Conservation (phyloP, 768 basidiomycete genomes). For the Mycena vitilis region DNA sequence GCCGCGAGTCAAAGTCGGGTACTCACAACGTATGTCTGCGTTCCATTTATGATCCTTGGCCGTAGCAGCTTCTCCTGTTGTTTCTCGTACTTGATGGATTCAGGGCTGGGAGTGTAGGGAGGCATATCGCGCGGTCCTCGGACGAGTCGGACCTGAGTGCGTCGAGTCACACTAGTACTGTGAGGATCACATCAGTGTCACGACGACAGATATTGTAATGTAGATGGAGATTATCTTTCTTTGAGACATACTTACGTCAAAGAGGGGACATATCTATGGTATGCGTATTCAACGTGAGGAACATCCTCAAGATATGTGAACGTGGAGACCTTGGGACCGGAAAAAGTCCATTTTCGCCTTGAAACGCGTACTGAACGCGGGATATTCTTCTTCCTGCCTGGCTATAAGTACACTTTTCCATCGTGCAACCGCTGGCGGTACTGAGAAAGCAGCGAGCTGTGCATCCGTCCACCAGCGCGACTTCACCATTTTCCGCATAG, state of each 20-base stretch:
- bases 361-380: background rate
- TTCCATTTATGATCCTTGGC: slow-evolving; percentile 23
- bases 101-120: slow-evolving; percentile 2
- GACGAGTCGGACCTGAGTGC: background rate
- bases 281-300: no score
- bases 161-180: slow-evolving; percentile 13
- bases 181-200: background rate
- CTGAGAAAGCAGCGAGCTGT: background rate
- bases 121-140: slow-evolving; percentile 16
- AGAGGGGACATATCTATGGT: no score
- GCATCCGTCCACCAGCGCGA: slow-evolving; percentile 30
- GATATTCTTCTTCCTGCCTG: background rate
- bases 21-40: slow-evolving; percentile 22
- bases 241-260: no score
- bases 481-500: slow-evolving; percentile 9
- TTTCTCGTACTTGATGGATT: slow-evolving; percentile 11
- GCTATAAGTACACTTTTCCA: background rate
- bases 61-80: slow-evolving; percentile 25
- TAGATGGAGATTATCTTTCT: no score
- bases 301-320: no score
- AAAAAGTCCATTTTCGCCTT: background rate
- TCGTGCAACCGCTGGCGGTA: slow-evolving; percentile 8
- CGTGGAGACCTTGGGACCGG: background rate
- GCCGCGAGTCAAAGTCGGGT: background rate
- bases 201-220: no score